Evolutionary conservation across 257 asterid species (phyloP).

Genomic region (Solanum sejunctum): DNA sequence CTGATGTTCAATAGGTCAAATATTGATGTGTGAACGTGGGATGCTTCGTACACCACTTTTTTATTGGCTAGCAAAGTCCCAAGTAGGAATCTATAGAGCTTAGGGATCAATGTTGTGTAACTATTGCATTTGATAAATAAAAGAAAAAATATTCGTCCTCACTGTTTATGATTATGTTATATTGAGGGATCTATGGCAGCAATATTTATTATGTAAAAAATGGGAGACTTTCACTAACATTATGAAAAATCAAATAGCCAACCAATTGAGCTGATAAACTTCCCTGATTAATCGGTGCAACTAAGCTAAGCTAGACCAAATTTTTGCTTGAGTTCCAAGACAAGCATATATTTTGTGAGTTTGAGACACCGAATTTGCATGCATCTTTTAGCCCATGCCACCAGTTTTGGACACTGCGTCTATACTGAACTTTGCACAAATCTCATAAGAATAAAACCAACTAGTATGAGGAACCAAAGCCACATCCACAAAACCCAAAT

Average conservation of each 20-base stretch:
- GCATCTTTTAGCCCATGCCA: not conserved
- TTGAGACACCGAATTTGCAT: not conserved
- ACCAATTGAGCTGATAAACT: not conserved
- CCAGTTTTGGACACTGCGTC: not conserved
- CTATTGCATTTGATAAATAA: conserved; percentile 2
- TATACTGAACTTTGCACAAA: conserved; percentile 1
- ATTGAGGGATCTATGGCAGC: not conserved
- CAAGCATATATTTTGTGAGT: not conserved
- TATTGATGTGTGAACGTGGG: not conserved
- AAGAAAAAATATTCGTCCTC: not conserved
- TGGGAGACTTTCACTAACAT: not conserved
- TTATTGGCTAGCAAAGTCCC: not conserved
- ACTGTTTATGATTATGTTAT: not conserved
- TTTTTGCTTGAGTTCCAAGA: not conserved
- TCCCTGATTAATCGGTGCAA: not conserved
- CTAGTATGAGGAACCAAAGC: not conserved
- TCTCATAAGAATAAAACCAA: conserved; percentile 1
- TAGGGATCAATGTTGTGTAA: not conserved
- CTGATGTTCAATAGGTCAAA: not conserved
- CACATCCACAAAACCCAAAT: conserved; percentile 1
- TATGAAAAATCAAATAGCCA: not conserved
- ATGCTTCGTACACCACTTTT: not conserved
- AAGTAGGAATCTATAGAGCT: conserved; percentile 1
- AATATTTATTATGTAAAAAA: not conserved
- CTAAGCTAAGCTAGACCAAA: not conserved